phyloP scores from a whole-genome alignment of 1,284 basidiomycete genomes.

The Thelephora terrestris region DNA sequence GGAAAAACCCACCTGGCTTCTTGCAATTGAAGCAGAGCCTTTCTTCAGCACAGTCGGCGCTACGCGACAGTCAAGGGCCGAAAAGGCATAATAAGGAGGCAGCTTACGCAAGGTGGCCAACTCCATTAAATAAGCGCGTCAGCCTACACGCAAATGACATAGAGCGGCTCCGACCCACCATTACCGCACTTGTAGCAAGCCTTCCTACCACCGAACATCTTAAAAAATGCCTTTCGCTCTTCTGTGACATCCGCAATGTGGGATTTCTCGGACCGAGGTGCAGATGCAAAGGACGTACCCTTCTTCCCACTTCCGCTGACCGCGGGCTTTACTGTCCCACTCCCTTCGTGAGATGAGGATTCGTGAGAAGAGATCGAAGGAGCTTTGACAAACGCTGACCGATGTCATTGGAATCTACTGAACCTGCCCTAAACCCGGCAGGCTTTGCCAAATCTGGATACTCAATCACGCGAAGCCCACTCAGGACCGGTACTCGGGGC shows the following conservation, averaged over 20 bases:
- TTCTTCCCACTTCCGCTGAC: constrained; percentile 37
- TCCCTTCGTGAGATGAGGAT: constrained; percentile 31
- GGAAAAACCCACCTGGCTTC: background rate
- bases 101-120: constrained; percentile 82
- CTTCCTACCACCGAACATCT: constrained; percentile 39
- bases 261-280: background rate
- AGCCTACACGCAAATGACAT: constrained; percentile 13
- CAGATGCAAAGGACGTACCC: constrained; percentile 1
- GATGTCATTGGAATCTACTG: too few species aligned
- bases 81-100: background rate
- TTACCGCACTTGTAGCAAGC: constrained; percentile 84
- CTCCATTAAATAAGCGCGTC: constrained; percentile 26
- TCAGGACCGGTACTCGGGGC: too few species aligned
- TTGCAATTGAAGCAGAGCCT: constrained; percentile 85
- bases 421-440: constrained; percentile 12
- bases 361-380: constrained; percentile 20
- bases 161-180: constrained; percentile 37
- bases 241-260: constrained; percentile 8
- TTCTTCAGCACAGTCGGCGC: background rate
- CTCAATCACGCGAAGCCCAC: constrained; percentile 15
- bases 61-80: background rate
- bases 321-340: constrained; percentile 34
- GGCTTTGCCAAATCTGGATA: constrained; percentile 13
- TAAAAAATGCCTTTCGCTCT: constrained; percentile 65
- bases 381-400: too few species aligned